Evolutionary conservation across 2,329 filamentous ascomycete species (phyloP).

Genomic region (Scytalidium sp.): DNA sequence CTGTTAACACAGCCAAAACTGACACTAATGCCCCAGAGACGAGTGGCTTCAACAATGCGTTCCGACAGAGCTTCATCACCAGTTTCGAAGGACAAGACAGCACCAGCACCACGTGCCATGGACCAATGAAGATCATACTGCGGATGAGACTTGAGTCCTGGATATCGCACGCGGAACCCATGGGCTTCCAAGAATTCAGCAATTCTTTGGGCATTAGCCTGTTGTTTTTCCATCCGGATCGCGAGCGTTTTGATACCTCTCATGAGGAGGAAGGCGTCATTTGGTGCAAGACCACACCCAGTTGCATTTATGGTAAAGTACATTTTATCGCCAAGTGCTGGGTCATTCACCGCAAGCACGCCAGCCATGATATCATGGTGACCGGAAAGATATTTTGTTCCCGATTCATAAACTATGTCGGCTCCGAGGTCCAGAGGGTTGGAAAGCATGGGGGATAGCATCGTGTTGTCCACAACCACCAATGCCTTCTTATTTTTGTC

Average conservation of each 20-base stretch:
- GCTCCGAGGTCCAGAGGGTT: constrained; percentile 94
- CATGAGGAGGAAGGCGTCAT: constrained; percentile 94
- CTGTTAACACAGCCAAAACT: constrained; percentile 98
- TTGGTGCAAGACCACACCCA: constrained; percentile 89
- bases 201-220: constrained; percentile 85
- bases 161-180: constrained; percentile 94
- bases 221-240: constrained; percentile 98
- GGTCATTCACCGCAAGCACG: constrained; percentile 87
- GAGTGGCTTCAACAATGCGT: constrained; percentile 89
- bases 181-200: constrained; percentile 87
- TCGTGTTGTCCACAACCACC: constrained; percentile 96
- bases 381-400: constrained; percentile 95
- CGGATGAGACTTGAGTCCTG: constrained; percentile 88
- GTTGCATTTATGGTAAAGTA: constrained; percentile 98
- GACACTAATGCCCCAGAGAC: constrained; percentile 92
- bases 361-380: constrained; percentile 99
- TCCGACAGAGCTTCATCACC: constrained; percentile 81
- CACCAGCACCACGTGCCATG: constrained; percentile 90
- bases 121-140: constrained; percentile 96
- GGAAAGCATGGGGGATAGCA: constrained; percentile 92
- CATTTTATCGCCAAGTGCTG: constrained; percentile 77
- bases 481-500: constrained; percentile 73
- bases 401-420: constrained; percentile 95
- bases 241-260: constrained; percentile 94
- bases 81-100: constrained; percentile 94